phyloP scores from a whole-genome alignment of 768 basidiomycete species.

The Rhizopogon sp. region DNA sequence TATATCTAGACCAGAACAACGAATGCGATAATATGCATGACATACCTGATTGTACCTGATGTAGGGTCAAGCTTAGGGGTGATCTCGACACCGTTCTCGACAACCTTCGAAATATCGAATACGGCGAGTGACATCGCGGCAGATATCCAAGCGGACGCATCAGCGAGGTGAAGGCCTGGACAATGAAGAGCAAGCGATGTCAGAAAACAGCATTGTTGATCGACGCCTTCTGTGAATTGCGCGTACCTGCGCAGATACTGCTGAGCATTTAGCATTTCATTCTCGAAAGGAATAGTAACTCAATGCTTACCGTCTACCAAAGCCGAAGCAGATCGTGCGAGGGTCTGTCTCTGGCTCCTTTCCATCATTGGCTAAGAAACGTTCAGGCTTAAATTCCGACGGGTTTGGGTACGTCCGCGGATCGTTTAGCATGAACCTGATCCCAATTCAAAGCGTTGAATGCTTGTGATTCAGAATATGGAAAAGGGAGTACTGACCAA shows the following conservation, averaged over 20 bases:
- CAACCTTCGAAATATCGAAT: too few species aligned
- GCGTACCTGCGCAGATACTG: conserved; percentile 7
- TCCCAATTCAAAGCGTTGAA: too few species aligned
- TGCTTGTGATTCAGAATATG: too few species aligned
- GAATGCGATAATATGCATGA: background rate
- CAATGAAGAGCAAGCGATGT: background rate
- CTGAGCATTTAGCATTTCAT: conserved; percentile 1
- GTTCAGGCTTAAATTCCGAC: conserved; percentile 47
- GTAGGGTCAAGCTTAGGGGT: too few species aligned
- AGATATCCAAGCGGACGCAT: conserved; percentile 35
- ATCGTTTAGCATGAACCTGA: conserved; percentile 9
- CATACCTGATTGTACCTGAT: conserved; percentile 42
- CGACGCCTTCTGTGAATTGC: background rate
- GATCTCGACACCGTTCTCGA: too few species aligned
- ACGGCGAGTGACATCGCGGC: conserved; percentile 33
- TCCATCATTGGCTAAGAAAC: conserved; percentile 33
- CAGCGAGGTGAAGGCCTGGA: conserved; percentile 42
- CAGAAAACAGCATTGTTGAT: background rate
- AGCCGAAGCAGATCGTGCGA: conserved; percentile 55
- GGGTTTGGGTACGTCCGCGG: conserved; percentile 40
- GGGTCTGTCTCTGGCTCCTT: conserved; percentile 43
- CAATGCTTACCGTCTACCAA: conserved; percentile 45
- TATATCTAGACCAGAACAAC: background rate
- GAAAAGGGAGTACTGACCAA: conserved; percentile 9
- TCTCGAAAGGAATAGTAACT: conserved; percentile 6